A percentile compares a stretch with the other conserved stretches of the same genome.
Evolutionary conservation across 228 moss, liverwort and hornwort genomes (phyloP).

Genomic region (Sphagnum fallax): DNA sequence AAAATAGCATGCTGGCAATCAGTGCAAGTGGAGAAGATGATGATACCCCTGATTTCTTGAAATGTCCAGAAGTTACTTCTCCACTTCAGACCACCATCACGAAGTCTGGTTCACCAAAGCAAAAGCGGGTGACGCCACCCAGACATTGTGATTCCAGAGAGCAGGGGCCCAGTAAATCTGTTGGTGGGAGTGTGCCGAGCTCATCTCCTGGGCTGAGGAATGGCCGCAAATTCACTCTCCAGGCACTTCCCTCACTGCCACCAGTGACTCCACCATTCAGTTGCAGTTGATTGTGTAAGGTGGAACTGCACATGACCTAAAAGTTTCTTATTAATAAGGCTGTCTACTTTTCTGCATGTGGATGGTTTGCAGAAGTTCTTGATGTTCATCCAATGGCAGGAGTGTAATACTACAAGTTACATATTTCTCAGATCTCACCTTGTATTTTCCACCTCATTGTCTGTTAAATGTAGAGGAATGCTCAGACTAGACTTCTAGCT

Average conservation of each 20-base stretch:
- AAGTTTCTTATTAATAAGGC: too few species aligned
- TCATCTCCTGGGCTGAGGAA: slow-evolving; percentile 53
- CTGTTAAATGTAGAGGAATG: too few species aligned
- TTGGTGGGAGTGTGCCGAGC: slow-evolving; percentile 15
- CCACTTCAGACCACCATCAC: slow-evolving; percentile 67
- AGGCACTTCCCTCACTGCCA: slow-evolving; percentile 51
- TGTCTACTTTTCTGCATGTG: too few species aligned
- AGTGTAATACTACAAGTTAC: too few species aligned
- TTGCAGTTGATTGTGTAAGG: slow-evolving; percentile 19
- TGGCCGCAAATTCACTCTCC: slow-evolving; percentile 69
- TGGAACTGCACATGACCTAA: too few species aligned
- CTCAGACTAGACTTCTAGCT: too few species aligned
- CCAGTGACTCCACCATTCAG: slow-evolving; percentile 29
- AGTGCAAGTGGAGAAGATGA: slow-evolving; percentile 55
- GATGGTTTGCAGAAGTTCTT: too few species aligned
- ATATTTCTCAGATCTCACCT: too few species aligned
- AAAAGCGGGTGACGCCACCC: slow-evolving; percentile 88
- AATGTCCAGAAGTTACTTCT: slow-evolving; percentile 58
- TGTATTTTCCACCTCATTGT: too few species aligned
- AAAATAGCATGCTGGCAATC: slow-evolving; percentile 28
- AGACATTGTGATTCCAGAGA: slow-evolving; percentile 46
- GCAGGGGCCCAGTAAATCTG: slow-evolving; percentile 16
- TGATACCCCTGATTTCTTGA: slow-evolving; percentile 79
- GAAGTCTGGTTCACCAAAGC: slow-evolving; percentile 81
- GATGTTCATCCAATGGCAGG: too few species aligned